Conservation (phyloP, 1,284 basidiomycete species). For the Mycena sp. region DNA sequence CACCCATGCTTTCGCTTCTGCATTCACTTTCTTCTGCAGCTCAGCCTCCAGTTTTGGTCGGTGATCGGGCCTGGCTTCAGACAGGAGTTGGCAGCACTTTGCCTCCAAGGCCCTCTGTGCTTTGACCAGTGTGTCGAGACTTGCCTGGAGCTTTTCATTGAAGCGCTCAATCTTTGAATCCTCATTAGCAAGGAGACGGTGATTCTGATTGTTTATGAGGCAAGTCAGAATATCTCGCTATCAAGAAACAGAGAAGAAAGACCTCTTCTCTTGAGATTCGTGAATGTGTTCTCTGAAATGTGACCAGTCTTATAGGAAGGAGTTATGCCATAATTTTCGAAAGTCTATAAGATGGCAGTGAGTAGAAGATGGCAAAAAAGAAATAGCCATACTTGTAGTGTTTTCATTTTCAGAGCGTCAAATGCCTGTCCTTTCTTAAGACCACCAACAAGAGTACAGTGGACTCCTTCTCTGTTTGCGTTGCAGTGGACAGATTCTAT, state of each 20-base stretch:
- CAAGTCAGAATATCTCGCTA: background rate
- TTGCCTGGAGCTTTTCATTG: too few relatives aligned
- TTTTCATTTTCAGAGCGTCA: conserved; percentile 22
- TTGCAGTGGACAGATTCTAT: conserved; percentile 26
- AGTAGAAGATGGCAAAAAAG: background rate
- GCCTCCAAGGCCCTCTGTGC: too few relatives aligned
- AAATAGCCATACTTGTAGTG: background rate
- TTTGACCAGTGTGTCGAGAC: too few relatives aligned
- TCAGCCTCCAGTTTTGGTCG: too few relatives aligned
- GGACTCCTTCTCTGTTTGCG: conserved; percentile 26
- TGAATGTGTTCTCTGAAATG: background rate
- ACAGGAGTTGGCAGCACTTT: too few relatives aligned
- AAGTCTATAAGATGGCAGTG: background rate
- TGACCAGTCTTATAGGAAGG: background rate
- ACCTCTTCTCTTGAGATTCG: conserved; percentile 8
- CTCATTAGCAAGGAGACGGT: too few relatives aligned
- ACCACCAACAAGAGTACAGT: conserved; percentile 27
- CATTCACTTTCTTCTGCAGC: too few relatives aligned
- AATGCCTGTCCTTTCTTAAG: conserved; percentile 17
- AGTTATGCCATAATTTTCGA: background rate
- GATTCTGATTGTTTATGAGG: too few relatives aligned
- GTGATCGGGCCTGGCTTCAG: too few relatives aligned
- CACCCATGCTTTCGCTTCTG: too few relatives aligned
- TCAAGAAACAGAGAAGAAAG: background rate
- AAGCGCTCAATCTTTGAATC: too few relatives aligned